Evolutionary conservation across 2,329 filamentous ascomycete genomes (phyloP).

Genomic region (Hansfordia pulvinata): DNA sequence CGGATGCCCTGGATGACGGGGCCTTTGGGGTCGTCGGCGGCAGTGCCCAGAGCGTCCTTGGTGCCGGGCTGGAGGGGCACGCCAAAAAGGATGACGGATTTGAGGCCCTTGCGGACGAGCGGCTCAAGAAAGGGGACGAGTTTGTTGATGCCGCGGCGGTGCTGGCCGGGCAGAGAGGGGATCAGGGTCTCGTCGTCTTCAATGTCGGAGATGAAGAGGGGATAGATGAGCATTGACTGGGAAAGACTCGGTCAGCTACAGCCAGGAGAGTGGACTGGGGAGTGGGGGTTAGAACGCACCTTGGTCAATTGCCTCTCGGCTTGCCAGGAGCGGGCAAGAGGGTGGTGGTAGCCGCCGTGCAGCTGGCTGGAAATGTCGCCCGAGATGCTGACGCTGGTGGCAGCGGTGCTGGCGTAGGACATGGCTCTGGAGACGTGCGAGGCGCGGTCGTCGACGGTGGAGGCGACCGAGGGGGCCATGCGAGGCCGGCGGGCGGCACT

Average conservation of each 20-base stretch:
- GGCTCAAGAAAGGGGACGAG: conserved; percentile 74
- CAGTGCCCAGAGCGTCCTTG: conserved; percentile 85
- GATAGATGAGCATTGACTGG: conserved; percentile 97
- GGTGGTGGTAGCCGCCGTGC: conserved; percentile 72
- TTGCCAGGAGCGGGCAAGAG: conserved; percentile 69
- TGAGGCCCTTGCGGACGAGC: conserved; percentile 77
- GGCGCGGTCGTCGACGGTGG: conserved; percentile 43
- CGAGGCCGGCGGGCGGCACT: conserved; percentile 28
- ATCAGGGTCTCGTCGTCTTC: conserved; percentile 87
- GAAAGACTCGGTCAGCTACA: conserved; percentile 1
- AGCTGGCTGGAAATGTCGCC: conserved; percentile 73
- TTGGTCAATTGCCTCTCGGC: conserved; percentile 76
- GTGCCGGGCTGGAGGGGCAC: conserved; percentile 69
- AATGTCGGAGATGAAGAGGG: conserved; percentile 88
- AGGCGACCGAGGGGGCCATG: conserved; percentile 28
- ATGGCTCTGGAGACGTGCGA: conserved; percentile 50
- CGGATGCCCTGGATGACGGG: conserved; percentile 83
- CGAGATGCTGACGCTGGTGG: conserved; percentile 55
- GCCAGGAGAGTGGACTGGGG: conserved; percentile 1
- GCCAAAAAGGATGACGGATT: conserved; percentile 90
- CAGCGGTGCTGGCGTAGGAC: conserved; percentile 53
- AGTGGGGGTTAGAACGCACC: conserved; percentile 29
- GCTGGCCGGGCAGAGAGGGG: conserved; percentile 80
- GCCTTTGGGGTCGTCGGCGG: conserved; percentile 83
- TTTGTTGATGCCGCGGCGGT: conserved; percentile 77